A percentile compares a stretch with the other conserved stretches of the same genome.
Evolutionary conservation across 2,329 filamentous ascomycete genomes (phyloP).

Genomic region (Fusarium chaquense): DNA sequence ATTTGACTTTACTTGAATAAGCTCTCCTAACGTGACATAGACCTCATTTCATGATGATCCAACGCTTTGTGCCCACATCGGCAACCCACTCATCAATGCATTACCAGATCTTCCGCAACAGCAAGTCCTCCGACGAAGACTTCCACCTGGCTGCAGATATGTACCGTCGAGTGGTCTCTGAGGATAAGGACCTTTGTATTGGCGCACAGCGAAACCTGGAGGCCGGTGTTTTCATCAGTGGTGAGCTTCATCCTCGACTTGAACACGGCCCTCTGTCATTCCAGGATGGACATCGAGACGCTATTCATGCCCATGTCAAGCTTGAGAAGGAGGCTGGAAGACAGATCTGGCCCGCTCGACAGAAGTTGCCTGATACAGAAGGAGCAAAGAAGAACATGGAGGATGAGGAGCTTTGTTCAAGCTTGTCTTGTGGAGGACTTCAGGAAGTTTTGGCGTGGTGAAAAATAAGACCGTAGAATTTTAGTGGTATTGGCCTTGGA

Average conservation of each 20-base stretch:
- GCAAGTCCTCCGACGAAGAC: constrained; percentile 20
- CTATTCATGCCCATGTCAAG: constrained; percentile 25
- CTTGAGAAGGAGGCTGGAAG: constrained; percentile 17
- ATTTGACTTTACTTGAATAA: fast-evolving
- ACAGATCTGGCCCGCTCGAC: constrained; percentile 31
- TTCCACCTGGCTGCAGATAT: constrained; percentile 16
- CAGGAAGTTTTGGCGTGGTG: constrained; percentile 34
- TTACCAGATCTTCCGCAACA: constrained; percentile 35
- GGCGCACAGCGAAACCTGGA: constrained; percentile 27
- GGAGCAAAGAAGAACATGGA: constrained; percentile 9
- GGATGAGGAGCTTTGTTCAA: constrained; percentile 26
- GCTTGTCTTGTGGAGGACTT: constrained; percentile 17
- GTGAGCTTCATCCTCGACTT: constrained; percentile 31
- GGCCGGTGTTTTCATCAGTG: constrained; percentile 27
- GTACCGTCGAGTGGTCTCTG: constrained; percentile 27
- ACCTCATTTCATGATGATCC: constrained; percentile 38
- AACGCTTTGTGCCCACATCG: constrained; percentile 27
- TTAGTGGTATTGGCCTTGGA: neutral
- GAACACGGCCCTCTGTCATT: constrained; percentile 35
- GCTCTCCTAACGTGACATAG: neutral
- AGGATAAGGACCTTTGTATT: constrained; percentile 31
- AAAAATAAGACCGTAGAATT: neutral
- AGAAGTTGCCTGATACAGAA: constrained; percentile 4
- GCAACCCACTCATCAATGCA: constrained; percentile 21
- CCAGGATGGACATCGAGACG: constrained; percentile 31